These are phyloP conservation scores for Ascochyta viciae-villosae DNA, from an alignment of 2,329 filamentous ascomycete species.

Conservation along the genomic window DNA sequence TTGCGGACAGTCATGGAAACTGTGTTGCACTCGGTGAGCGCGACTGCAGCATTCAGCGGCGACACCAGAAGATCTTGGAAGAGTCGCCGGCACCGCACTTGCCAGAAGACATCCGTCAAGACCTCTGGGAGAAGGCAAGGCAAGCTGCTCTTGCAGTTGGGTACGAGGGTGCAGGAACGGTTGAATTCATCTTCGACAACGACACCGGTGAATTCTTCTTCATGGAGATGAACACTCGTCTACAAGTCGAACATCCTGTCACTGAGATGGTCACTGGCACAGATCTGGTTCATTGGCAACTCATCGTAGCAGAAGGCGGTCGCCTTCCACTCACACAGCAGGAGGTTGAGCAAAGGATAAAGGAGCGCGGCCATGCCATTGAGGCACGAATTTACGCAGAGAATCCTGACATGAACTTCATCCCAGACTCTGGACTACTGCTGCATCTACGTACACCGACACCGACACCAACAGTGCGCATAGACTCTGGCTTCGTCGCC, in stretches of 20 bases:
- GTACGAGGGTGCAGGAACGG: constrained; percentile 71
- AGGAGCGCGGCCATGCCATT: constrained; percentile 81
- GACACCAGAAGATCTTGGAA: constrained; percentile 72
- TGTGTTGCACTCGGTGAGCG: constrained; percentile 69
- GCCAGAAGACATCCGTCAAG: constrained; percentile 64
- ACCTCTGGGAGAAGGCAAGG: constrained; percentile 70
- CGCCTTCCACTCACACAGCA: constrained; percentile 70
- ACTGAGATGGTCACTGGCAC: constrained; percentile 80
- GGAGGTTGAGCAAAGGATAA: constrained; percentile 73
- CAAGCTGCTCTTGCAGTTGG: constrained; percentile 68
- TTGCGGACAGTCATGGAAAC: constrained; percentile 70
- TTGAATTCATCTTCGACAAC: constrained; percentile 74
- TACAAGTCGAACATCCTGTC: constrained; percentile 97
- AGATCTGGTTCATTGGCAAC: constrained; percentile 94
- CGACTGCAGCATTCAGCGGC: constrained; percentile 70
- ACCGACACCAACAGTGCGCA: constrained; percentile 75
- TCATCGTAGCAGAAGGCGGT: constrained; percentile 80
- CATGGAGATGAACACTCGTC: constrained; percentile 78
- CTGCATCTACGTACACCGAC: constrained; percentile 80
- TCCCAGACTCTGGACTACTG: constrained; percentile 89
- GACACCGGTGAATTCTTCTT: constrained; percentile 71
- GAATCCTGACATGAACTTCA: constrained; percentile 88
- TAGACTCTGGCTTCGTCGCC: constrained; percentile 90
- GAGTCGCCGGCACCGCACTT: constrained; percentile 71
- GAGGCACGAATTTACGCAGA: constrained; percentile 98